Base-by-base conservation (phyloP, 495 filamentous ascomycete genomes). In the Aspergillus indologenus region DNA sequence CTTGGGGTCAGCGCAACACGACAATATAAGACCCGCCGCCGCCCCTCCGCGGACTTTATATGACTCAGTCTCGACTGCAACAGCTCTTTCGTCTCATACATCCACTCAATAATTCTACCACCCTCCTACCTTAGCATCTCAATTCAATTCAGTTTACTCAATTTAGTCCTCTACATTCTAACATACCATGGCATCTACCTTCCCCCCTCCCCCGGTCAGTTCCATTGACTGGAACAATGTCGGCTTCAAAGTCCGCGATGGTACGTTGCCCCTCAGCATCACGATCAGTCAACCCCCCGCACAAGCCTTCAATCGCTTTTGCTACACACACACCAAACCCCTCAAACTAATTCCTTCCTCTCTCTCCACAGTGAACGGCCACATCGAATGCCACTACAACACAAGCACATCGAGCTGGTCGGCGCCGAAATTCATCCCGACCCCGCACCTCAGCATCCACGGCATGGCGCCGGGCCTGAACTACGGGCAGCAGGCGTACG, bases 401-500 rank as follows among this genome's bases (percentile, higher is more conserved):
- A 29, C 56, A 40, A 83, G 82, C 19, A 64, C 58, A 2, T 61
- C 57, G 24, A 67, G 85, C 79, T 96, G 92, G 92, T 82, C 86
- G 0, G 53, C 84, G 19, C 91, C 87, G 11, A 62, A 76, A 57
- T 92, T 95, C 77, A 78, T 96, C 57, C 68, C 78, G 18, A 87
- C 90, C 63, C 92, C 92, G 4, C 90, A 79, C 76, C 82, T 96
- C 57, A 81, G 82, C 54, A 83, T 96, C 65, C 92, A 96, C 73
- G 92, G 91, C 59, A 90, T 96, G 87, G 85, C 90, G 0, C 92
- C 92, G 0, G 92, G 81, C 34, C 82, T 96, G 45, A 96, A 96
- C 79, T 96, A 96, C 69, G 92, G 88, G 45, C 89, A 94, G 64
- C 92, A 96, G 77, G 92, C 90, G 49, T 96, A 92, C 80, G 92